phyloP scores from a whole-genome alignment of 306 rosid genomes.

The Argentina anserina region DNA sequence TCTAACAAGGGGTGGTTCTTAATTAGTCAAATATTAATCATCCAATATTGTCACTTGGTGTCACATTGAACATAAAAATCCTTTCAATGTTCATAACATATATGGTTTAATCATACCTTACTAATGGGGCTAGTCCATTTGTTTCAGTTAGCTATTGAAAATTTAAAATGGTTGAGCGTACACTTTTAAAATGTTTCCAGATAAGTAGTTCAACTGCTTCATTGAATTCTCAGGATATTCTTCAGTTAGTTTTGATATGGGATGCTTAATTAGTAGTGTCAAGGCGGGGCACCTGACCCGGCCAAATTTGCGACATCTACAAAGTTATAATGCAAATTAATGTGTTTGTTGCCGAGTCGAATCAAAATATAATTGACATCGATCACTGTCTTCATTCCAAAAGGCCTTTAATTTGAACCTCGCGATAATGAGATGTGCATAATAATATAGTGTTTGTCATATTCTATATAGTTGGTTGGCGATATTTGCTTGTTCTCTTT shows the following conservation, averaged over 20 bases:
- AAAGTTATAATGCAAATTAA: not conserved
- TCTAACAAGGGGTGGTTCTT: not conserved
- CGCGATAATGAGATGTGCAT: not conserved
- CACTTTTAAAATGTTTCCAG: not conserved
- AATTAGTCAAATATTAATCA: not conserved
- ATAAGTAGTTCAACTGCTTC: not conserved
- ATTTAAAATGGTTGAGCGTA: not conserved
- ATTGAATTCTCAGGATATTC: not conserved
- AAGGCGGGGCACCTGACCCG: not conserved
- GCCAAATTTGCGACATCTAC: not conserved
- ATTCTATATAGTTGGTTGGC: not conserved
- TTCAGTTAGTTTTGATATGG: not conserved
- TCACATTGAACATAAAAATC: not conserved
- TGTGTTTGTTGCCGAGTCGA: not conserved
- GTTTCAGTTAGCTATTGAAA: not conserved
- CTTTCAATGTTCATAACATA: no score
- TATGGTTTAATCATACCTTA: no score
- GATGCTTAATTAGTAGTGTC: not conserved
- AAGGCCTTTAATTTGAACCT: slow-evolving; percentile 1
- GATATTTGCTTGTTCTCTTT: not conserved
- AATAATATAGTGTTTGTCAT: not conserved
- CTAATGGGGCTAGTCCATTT: no score
- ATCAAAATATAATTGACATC: not conserved
- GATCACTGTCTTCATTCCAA: not conserved
- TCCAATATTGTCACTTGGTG: not conserved